Base-by-base conservation (phyloP, 306 rosid species). In the Acmispon strigosus region DNA sequence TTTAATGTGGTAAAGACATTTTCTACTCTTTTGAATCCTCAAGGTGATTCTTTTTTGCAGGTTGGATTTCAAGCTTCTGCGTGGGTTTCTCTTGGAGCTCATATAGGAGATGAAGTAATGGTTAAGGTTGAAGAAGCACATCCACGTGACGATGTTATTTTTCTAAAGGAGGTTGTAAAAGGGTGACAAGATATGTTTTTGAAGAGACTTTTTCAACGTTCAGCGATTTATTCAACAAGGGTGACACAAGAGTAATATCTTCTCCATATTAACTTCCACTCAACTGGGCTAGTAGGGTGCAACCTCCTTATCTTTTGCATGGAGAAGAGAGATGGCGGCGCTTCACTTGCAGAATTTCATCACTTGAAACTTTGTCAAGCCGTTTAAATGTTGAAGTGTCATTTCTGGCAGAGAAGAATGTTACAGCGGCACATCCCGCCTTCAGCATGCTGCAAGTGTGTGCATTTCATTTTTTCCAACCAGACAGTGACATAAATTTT, bases 91-190 rank as follows among this genome's bases (percentile, higher is more conserved):
- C 66, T 75, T 29, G 92, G 97, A 65, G 79, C 81, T 60, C 86
- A 91, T 69, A 47, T 91, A 64, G 97, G 99, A 47, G 96, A 95
- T 64, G 96, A 87, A 83, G 79, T 91, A 74, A 29, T 57, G 73
- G 97, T 95, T 60, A 83, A 61, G 78, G 89, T 95, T 77, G 97
- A 85, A 74, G 88, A 86, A 69, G 86, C 96, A 76, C 88, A 87
- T 85, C 96, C 97, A 4, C 97, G 96, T 39, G 99, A 89, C 79
- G 97, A 90, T 49, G 42, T 85, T 42, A 76, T 95, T 69, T 78
- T 69, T 63, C 83, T 95, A 44, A 89, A 91, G 85, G 99, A 91
- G 86, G 85, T 80, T 44, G 29, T 76, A 53, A 76, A 65, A 86
- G 73, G 63, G 59, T 77, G 71, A 76, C 71, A 8, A 15, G 56